Conservation (phyloP, 1,139 yeast genomes). For the Zhuliangozyma parablackwelliae region DNA sequence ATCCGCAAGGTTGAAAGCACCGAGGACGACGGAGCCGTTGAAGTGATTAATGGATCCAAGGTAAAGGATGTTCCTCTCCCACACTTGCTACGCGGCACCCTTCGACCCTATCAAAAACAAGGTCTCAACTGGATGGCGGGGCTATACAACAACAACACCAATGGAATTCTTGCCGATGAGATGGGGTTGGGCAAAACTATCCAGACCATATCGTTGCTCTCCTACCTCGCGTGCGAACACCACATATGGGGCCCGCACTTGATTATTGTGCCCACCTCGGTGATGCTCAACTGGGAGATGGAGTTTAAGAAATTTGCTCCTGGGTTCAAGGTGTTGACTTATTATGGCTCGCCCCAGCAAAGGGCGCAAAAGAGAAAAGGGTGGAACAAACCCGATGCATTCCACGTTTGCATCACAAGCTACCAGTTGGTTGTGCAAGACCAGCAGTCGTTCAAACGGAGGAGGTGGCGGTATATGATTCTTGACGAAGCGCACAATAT, state of each 20-base stretch:
- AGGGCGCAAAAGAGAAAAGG: conserved; percentile 67
- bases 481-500: conserved; percentile 98
- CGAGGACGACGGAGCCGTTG: conserved; percentile 12
- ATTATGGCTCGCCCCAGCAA: conserved; percentile 97
- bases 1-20: conserved; percentile 23
- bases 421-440: conserved; percentile 96
- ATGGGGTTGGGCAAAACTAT: conserved; percentile 99
- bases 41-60: conserved; percentile 35
- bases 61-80: conserved; percentile 72
- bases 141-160: conserved; percentile 84
- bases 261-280: conserved; percentile 96
- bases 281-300: conserved; percentile 99
- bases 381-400: conserved; percentile 68
- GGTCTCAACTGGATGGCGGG: conserved; percentile 98
- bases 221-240: conserved; percentile 54
- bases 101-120: conserved; percentile 91
- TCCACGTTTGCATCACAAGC: conserved; percentile 95
- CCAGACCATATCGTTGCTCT: conserved; percentile 83
- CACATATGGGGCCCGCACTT: conserved; percentile 80
- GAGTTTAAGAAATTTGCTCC: conserved; percentile 98
- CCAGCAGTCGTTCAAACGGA: conserved; percentile 87
- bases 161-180: conserved; percentile 96
- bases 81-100: conserved; percentile 68
- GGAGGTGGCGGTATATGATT: conserved; percentile 81
- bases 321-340: conserved; percentile 91